These are phyloP conservation scores for Kalanchoe fedtschenkoi DNA, from an alignment of 164 flowering plant species.

Conservation along the genomic window DNA sequence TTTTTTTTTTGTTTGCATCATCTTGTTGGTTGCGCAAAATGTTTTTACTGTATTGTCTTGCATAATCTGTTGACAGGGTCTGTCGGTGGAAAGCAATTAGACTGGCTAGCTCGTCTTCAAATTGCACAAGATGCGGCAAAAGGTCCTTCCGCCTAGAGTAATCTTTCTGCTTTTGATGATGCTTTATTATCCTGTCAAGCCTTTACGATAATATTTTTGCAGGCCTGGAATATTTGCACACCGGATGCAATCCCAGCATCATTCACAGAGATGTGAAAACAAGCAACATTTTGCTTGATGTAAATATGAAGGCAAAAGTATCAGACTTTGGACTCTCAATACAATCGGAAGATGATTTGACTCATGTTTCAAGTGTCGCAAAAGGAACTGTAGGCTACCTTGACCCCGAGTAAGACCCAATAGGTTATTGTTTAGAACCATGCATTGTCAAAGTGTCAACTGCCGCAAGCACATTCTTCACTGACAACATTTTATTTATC, in stretches of 20 bases:
- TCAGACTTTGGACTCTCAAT: conserved; percentile 95
- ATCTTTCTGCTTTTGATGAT: conserved; percentile 4
- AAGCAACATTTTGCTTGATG: conserved; percentile 87
- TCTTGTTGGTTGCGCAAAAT: not conserved
- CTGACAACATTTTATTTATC: conserved; percentile 11
- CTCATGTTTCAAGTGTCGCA: conserved; percentile 87
- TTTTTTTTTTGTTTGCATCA: not conserved
- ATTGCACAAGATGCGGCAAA: conserved; percentile 95
- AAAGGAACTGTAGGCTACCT: conserved; percentile 90
- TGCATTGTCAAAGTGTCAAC: not conserved
- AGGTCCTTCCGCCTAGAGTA: conserved; percentile 32
- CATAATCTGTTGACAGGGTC: conserved; percentile 39
- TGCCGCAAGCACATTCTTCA: conserved; percentile 1
- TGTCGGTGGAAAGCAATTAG: conserved; percentile 42
- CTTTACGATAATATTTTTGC: conserved; percentile 12
- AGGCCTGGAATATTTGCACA: conserved; percentile 94
- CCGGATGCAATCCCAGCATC: conserved; percentile 93
- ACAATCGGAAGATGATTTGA: conserved; percentile 79
- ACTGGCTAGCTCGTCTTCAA: conserved; percentile 73
- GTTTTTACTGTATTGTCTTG: not conserved
- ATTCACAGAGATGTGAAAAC: conserved; percentile 95
- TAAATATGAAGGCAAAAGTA: conserved; percentile 90
- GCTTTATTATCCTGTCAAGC: not conserved
- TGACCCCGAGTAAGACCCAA: conserved; percentile 77
- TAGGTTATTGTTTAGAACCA: not conserved